Evolutionary conservation across 495 filamentous ascomycete genomes (phyloP).

Genomic region (Patellaria atrata): DNA sequence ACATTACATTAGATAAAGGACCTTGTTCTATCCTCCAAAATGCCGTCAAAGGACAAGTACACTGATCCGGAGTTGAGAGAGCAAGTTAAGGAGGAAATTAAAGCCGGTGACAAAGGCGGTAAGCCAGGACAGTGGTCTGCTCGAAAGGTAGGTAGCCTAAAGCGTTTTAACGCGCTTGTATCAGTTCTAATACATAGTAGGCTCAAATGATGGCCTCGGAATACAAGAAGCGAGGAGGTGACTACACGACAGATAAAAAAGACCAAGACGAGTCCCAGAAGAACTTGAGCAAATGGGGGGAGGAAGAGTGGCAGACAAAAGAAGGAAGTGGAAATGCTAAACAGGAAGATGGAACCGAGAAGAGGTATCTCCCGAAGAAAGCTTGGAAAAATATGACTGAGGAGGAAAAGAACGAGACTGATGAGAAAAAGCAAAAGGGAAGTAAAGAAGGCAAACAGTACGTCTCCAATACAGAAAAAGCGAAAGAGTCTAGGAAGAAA

Average conservation of each 20-base stretch:
- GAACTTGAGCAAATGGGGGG: constrained; percentile 31
- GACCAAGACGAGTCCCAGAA: constrained; percentile 30
- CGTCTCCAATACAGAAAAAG: constrained; percentile 6
- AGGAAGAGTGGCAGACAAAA: constrained; percentile 39
- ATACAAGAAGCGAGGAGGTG: constrained; percentile 38
- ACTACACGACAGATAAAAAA: constrained; percentile 32
- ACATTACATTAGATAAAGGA: too few relatives aligned
- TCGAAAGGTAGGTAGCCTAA: constrained; percentile 26
- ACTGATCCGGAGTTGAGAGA: constrained; percentile 35
- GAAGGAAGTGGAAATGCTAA: constrained; percentile 33
- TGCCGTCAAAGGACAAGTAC: constrained; percentile 36
- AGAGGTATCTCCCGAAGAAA: constrained; percentile 36
- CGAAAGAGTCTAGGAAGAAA: constrained; percentile 2
- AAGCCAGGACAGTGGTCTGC: constrained; percentile 38
- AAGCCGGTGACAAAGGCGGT: constrained; percentile 34
- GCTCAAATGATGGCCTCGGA: constrained; percentile 38
- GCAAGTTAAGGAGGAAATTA: constrained; percentile 34
- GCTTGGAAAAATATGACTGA: constrained; percentile 37
- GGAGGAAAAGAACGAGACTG: constrained; percentile 27
- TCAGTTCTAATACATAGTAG: constrained; percentile 14
- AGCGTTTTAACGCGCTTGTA: neutral
- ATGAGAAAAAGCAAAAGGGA: constrained; percentile 11
- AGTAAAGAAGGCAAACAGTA: constrained; percentile 3
- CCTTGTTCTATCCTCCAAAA: too few relatives aligned
- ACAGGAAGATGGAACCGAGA: constrained; percentile 30